Conservation (phyloP, 768 basidiomycete species). For the Suillus cothurnatus region DNA sequence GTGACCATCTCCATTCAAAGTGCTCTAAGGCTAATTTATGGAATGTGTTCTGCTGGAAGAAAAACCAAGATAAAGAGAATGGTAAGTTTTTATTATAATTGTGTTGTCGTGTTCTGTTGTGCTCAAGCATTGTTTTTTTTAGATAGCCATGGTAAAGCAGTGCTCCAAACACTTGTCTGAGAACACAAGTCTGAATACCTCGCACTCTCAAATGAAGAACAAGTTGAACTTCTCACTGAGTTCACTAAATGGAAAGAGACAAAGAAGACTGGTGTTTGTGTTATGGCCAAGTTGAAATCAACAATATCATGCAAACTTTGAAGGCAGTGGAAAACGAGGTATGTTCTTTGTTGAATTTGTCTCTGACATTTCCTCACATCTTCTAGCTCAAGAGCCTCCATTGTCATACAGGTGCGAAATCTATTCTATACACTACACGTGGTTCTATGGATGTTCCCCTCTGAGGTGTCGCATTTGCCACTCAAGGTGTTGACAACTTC, state of each 20-base stretch:
- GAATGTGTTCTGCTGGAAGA: conserved; percentile 16
- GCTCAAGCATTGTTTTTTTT: background rate
- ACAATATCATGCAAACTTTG: conserved; percentile 8
- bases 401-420: background rate
- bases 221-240: too few relatives aligned
- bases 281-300: background rate
- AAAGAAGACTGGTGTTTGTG: background rate
- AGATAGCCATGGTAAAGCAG: background rate
- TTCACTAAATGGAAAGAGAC: too few relatives aligned
- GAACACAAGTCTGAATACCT: too few relatives aligned
- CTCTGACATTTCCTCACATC: background rate
- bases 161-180: too few relatives aligned
- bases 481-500: conserved; percentile 8
- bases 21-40: conserved; percentile 5
- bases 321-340: conserved; percentile 11
- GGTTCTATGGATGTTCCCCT: conserved; percentile 2
- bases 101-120: background rate
- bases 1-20: background rate
- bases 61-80: background rate
- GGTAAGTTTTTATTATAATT: conserved; percentile 4
- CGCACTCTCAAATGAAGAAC: too few relatives aligned
- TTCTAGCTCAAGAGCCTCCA: conserved; percentile 5
- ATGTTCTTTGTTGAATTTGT: background rate
- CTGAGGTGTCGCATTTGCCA: conserved; percentile 7
- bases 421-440: background rate